Evolutionary conservation across 495 filamentous ascomycete genomes (phyloP), one percentile per base, ranked within the genome.

Genomic region (Penicillium cinerascens): DNA sequence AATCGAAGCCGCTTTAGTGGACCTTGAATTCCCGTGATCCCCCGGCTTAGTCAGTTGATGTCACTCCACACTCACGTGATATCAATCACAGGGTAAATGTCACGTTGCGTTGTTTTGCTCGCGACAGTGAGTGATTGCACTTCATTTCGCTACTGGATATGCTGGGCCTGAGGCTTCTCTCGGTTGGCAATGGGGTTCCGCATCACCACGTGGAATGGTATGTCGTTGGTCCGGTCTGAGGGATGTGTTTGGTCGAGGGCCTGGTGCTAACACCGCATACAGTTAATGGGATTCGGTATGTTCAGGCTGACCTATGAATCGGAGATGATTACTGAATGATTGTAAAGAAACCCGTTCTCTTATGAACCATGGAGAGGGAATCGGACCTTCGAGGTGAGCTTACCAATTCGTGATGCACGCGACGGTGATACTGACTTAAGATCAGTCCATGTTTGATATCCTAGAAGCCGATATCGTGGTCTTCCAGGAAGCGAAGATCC

Each of bases 401-500:
- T 17, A 23, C 29, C 9, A 18, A 20, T 11, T 26, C 29, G 29
- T 4, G 26, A 26, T 38, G 16, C 23, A 15, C 18, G 6, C 17
- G 0, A 44, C 36, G 13, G 17, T n/a, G 20, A 29, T 22, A 39
- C 55, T 56, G 23, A 55, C 37, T 11, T 2, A 17, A 38, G 0
- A 13, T 20, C 47, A 91, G 80, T 82, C 84, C 51, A 98, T 97
- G 92, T 97, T 98, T 70, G 88, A 96, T 52, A 90, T 84, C 36
- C 82, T 98, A 18, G 88, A 92, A 64, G 89, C 92, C 40, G 93
- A 98, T 61, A 92, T 98, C 54, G 85, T 97, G 17, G 81, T 96
- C 55, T 88, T 97, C 72, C 93, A 98, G 66, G 93, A 98, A 68
- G 87, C 89, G 22, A 98, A 96, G 72, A 97, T 98, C 44, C 93